Evolutionary conservation across 2,329 filamentous ascomycete genomes (phyloP).

Genomic region (Hypoxylon sp.): DNA sequence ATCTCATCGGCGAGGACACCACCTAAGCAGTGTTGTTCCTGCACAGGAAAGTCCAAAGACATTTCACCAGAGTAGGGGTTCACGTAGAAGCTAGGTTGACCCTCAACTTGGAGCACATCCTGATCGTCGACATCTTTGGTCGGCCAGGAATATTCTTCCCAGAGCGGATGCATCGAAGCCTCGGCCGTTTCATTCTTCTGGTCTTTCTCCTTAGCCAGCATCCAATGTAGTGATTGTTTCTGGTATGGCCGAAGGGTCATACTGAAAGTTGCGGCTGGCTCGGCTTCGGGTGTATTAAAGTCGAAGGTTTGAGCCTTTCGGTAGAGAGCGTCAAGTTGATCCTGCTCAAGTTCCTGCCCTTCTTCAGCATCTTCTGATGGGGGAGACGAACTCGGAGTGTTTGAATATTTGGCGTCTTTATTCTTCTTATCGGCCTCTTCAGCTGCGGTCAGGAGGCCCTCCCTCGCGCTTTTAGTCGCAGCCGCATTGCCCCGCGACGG

Average conservation of each 20-base stretch:
- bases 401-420: slow-evolving; percentile 59
- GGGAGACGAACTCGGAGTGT: slow-evolving; percentile 61
- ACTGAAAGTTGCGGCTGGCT: slow-evolving; percentile 83
- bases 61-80: slow-evolving; percentile 97
- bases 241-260: slow-evolving; percentile 92
- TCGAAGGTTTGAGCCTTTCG: slow-evolving; percentile 97
- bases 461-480: slow-evolving; percentile 82
- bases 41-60: slow-evolving; percentile 88
- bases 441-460: slow-evolving; percentile 86
- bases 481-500: slow-evolving; percentile 80
- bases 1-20: slow-evolving; percentile 97
- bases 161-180: slow-evolving; percentile 92
- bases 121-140: slow-evolving; percentile 87
- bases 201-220: slow-evolving; percentile 92
- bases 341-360: slow-evolving; percentile 90
- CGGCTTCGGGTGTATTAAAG: slow-evolving; percentile 87
- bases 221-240: slow-evolving; percentile 95
- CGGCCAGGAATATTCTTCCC: slow-evolving; percentile 96
- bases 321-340: slow-evolving; percentile 93
- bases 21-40: slow-evolving; percentile 94
- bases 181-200: slow-evolving; percentile 74
- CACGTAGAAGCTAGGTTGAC: slow-evolving; percentile 84
- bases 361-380: slow-evolving; percentile 79
- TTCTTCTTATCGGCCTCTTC: slow-evolving; percentile 85
- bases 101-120: slow-evolving; percentile 72